These are phyloP conservation scores for Orbilia brochopaga DNA, from an alignment of 2,329 filamentous ascomycete genomes.

Conservation along the genomic window DNA sequence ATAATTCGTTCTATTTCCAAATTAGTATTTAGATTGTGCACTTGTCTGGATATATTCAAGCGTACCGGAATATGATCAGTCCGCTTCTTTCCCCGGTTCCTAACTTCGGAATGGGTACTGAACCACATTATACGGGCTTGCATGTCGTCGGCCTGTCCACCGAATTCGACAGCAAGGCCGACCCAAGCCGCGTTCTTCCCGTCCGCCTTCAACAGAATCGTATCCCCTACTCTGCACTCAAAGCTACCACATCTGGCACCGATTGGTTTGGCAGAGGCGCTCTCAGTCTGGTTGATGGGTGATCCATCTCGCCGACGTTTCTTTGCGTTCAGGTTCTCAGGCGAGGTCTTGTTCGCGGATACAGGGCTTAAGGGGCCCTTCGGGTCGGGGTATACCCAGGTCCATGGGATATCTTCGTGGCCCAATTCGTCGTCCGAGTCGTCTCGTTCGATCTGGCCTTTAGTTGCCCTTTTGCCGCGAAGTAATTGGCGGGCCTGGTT, in stretches of 20 bases:
- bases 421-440: conserved; percentile 89
- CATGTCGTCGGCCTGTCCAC: conserved; percentile 75
- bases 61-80: conserved; percentile 71
- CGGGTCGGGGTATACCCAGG: conserved; percentile 71
- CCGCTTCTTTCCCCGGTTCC: conserved; percentile 80
- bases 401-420: conserved; percentile 74
- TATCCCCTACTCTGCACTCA: conserved; percentile 79
- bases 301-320: conserved; percentile 45
- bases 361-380: conserved; percentile 23
- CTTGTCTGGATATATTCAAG: neutral
- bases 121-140: conserved; percentile 95
- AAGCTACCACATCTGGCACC: conserved; percentile 84
- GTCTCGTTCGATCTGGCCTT: conserved; percentile 71
- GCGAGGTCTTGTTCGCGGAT: conserved; percentile 31
- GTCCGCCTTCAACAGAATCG: conserved; percentile 84
- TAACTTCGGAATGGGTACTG: conserved; percentile 85
- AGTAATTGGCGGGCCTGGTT: conserved; percentile 62
- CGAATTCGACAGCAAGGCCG: conserved; percentile 83
- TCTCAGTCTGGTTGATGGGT: conserved; percentile 53
- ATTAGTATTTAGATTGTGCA: neutral
- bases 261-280: conserved; percentile 65
- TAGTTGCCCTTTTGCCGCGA: conserved; percentile 57
- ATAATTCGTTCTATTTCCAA: conserved; percentile 77
- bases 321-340: conserved; percentile 38
- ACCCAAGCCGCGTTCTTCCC: conserved; percentile 83